These are phyloP conservation scores for Cryptococcus sp. DNA, from an alignment of 1,284 basidiomycete species.

Conservation along the genomic window DNA sequence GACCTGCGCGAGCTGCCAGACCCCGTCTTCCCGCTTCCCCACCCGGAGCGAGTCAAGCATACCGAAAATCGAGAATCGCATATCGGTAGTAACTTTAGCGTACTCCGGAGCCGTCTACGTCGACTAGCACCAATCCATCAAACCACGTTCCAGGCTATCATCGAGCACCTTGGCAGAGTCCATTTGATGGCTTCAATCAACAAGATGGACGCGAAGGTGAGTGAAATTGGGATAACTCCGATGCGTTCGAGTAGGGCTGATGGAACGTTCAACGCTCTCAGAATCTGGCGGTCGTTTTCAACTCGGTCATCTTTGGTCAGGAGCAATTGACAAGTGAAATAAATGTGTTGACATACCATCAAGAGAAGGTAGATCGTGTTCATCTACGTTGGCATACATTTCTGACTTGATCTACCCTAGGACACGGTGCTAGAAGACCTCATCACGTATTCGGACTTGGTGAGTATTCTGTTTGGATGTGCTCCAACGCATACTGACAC, in stretches of 20 bases:
- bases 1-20: slow-evolving; percentile 85
- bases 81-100: slow-evolving; percentile 67
- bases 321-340: slow-evolving; percentile 76
- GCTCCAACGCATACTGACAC: not conserved
- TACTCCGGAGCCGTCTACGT: slow-evolving; percentile 77
- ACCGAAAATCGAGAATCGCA: slow-evolving; percentile 76
- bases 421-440: slow-evolving; percentile 86
- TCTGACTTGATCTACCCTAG: slow-evolving; percentile 51
- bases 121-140: slow-evolving; percentile 84
- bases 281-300: slow-evolving; percentile 82
- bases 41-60: slow-evolving; percentile 81
- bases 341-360: slow-evolving; percentile 70
- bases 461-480: slow-evolving; percentile 12
- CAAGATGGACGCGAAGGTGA: slow-evolving; percentile 84
- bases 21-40: slow-evolving; percentile 82
- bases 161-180: slow-evolving; percentile 84
- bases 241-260: slow-evolving; percentile 41
- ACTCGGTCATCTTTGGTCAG: slow-evolving; percentile 80
- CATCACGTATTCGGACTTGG: slow-evolving; percentile 63
- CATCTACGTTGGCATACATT: slow-evolving; percentile 6
- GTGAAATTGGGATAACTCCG: slow-evolving; percentile 37
- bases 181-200: slow-evolving; percentile 70
- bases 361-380: slow-evolving; percentile 62
- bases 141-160: slow-evolving; percentile 78
- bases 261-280: slow-evolving; percentile 29